Percentiles rank a stretch among this genome's conserved stretches.
Evolutionary conservation across 1,139 yeast genomes (phyloP).

Genomic region (Nakaseomyces uthaithaninus): DNA sequence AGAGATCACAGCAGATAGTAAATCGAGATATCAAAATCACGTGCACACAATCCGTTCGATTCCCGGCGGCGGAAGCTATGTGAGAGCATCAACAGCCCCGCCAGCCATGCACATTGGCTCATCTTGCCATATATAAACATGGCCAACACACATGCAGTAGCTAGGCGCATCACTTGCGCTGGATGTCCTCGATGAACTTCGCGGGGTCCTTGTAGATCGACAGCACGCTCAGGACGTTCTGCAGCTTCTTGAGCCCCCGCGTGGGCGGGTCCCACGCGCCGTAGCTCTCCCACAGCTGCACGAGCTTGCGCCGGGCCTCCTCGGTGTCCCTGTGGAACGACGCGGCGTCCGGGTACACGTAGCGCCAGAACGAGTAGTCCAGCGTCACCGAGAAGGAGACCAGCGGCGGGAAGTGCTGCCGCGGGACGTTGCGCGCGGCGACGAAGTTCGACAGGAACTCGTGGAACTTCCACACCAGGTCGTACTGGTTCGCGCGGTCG

Average conservation of each 20-base stretch:
- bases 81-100: too few relatives aligned
- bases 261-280: conserved; percentile 31
- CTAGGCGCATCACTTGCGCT: conserved; percentile 11
- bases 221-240: conserved; percentile 27
- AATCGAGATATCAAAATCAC: too few relatives aligned
- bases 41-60: too few relatives aligned
- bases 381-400: conserved; percentile 19
- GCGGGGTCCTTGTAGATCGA: conserved; percentile 24
- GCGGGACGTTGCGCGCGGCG: conserved; percentile 25
- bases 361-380: conserved; percentile 15
- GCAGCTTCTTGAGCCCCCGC: conserved; percentile 27
- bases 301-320: conserved; percentile 22
- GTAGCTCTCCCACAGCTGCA: conserved; percentile 26
- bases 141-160: too few relatives aligned
- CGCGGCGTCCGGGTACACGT: conserved; percentile 12
- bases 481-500: conserved; percentile 29
- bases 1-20: too few relatives aligned
- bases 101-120: too few relatives aligned
- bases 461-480: conserved; percentile 33
- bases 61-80: too few relatives aligned
- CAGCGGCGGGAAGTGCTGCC: conserved; percentile 14
- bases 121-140: too few relatives aligned
- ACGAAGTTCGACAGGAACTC: conserved; percentile 27
- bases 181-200: conserved; percentile 22
- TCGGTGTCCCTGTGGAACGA: conserved; percentile 18